These are phyloP conservation scores for Naganishia vaughanmartiniae DNA, from an alignment of 768 basidiomycete genomes.

Conservation along the genomic window DNA sequence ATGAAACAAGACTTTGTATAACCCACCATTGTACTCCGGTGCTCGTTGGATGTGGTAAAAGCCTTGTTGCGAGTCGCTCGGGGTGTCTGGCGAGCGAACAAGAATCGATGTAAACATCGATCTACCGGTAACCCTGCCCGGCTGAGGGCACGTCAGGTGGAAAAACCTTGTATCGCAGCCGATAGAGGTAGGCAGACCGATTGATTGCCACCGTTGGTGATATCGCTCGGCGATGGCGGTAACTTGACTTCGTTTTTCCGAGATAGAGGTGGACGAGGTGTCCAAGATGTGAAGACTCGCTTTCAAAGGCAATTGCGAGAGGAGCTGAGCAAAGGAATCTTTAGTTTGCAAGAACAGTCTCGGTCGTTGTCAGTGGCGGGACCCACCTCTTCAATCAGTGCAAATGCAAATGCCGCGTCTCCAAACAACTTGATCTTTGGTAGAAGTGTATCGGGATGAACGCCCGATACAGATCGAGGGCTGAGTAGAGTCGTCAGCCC, in stretches of 20 bases:
- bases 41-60: slow-evolving; percentile 2
- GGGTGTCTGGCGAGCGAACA: neutral
- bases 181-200: neutral
- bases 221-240: neutral
- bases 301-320: neutral
- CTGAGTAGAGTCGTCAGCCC: neutral
- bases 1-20: slow-evolving; percentile 4
- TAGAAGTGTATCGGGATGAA: neutral
- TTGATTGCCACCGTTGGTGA: neutral
- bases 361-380: neutral
- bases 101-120: neutral
- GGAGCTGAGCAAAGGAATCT: neutral
- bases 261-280: neutral
- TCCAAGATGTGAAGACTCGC: neutral
- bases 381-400: neutral
- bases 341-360: neutral
- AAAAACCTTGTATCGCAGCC: neutral
- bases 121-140: neutral
- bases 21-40: neutral
- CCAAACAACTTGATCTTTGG: neutral
- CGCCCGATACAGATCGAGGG: neutral
- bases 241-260: neutral
- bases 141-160: neutral
- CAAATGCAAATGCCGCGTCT: neutral
- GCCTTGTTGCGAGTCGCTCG: neutral